Evolutionary conservation across 1,284 basidiomycete species (phyloP).

Genomic region (Tetrapyrgos nigripes): DNA sequence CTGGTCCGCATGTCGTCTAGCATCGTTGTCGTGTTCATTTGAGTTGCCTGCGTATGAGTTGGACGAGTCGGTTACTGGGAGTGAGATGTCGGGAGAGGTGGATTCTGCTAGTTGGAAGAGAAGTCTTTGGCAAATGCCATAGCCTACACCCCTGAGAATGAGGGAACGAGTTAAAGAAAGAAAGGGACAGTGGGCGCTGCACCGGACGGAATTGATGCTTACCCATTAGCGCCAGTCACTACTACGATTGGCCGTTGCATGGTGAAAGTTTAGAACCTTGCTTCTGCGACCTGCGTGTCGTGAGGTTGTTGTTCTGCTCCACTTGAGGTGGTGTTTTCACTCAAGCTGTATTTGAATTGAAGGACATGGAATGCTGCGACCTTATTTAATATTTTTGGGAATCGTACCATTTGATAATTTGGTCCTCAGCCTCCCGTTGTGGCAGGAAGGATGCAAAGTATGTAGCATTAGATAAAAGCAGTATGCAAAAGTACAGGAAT

Average conservation of each 20-base stretch:
- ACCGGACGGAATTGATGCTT: constrained; percentile 23
- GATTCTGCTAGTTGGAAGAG: constrained; percentile 69
- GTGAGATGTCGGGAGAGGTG: constrained; percentile 52
- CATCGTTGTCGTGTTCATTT: constrained; percentile 12
- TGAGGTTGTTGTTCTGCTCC: too few species aligned
- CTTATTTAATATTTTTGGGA: too few species aligned
- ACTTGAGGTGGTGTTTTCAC: too few species aligned
- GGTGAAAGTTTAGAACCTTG: neutral
- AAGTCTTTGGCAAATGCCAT: constrained; percentile 85
- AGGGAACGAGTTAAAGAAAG: constrained; percentile 6
- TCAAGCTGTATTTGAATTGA: too few species aligned
- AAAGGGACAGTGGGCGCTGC: neutral
- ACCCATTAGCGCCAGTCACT: constrained; percentile 54
- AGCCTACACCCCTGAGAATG: constrained; percentile 76
- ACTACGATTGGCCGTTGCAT: constrained; percentile 23
- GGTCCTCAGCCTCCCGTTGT: neutral
- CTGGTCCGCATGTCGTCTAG: constrained; percentile 22
- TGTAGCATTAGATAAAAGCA: neutral
- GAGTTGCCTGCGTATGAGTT: neutral
- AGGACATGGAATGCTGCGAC: too few species aligned
- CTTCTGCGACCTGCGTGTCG: too few species aligned
- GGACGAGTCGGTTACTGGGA: constrained; percentile 42
- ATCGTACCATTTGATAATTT: neutral
- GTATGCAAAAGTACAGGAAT: constrained; percentile 9
- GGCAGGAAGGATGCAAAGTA: neutral